Evolutionary conservation across 2,329 filamentous ascomycete species (phyloP), one percentile per base, ranked within the genome.

Genomic region (Aphanocladium album): DNA sequence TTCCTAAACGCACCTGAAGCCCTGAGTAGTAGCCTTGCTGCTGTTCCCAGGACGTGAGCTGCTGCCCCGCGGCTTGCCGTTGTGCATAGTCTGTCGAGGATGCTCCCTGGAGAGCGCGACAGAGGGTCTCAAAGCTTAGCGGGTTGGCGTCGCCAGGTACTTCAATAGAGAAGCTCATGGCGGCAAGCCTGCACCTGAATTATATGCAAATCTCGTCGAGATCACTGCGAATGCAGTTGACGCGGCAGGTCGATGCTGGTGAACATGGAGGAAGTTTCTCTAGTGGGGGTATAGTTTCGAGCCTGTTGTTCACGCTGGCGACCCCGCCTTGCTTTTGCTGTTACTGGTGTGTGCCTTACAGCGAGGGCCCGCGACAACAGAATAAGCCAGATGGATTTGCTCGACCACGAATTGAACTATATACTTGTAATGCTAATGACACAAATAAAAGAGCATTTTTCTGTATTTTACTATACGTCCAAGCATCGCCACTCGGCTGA

Each of bases 141-240:
- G 89, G 89, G 66, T 82, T 91, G 49, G 91, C 89, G 77, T 95
- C 91, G 65, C 89, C 92, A 7, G 90, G 83, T 62, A 91, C 86
- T 77, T 96, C 91, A 70, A 96, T 86, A 62, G 83, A 76, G 73
- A 88, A 88, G 71, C 80, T 84, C 88, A 91, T 91, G 69, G 62
- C 71, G 61, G 39, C 61, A 52, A 45, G 39, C 27, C 47, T 46
- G 39, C 57, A 53, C 57, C 49, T 35, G 9, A 23, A 33, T 19
- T 37, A 37, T 35, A 21, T 37, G 27, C 25, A 59, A 53, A 25
- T 30, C 49, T 59, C 47, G 57, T 53, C 39, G 35, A 53, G 19
- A 19, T 27, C 39, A 25, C 56, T 25, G 30, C 46, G 21, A 33
- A 41, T 11, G 30, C 43, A 30, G 55, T 51, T 45, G 37, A 25